Evolutionary conservation across 2,329 filamentous ascomycete species (phyloP), one percentile per base, ranked within the genome.

Genomic region (Penicillium digitatum): DNA sequence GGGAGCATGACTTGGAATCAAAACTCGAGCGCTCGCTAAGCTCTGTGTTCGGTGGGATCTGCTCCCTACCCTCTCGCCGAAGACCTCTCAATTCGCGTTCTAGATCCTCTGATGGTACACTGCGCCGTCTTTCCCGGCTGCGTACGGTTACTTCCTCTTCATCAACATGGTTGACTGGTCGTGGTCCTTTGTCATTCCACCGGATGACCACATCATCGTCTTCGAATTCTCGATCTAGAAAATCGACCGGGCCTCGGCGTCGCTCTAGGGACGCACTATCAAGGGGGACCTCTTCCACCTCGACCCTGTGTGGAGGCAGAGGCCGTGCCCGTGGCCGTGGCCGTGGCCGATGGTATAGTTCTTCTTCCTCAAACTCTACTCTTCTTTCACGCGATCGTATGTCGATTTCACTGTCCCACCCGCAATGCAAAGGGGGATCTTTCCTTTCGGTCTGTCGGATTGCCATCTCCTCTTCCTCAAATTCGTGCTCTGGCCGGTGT

Each of bases 401-500:
- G 10, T 54, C 47, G 12, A 43, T 20, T 20, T 54, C 52, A 6
- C 52, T 54, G 20, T 54, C 52, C 52, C 52, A 54, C 20, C 52
- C 52, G 4, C 52, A 40, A 16, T 34, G 47, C 22, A 51, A 34
- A 7, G 52, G 47, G 4, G 16, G 47, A 9, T 40, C 52, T 16
- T 39, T 34, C n/a, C 29, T 16, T 27, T 64, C 62, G 51, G 58
- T 62, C 52, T 57, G 61, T 22, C 53, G 52, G 42, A 64, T 61
- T 7, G 59, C n/a, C 22, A 48, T 22, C 39, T 54, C 52, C 6
- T 64, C 59, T 54, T 78, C 72, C 22, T 66, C 54, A 1, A 59
- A 39, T 35, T 48, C 45, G n/a, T 31, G 16, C 31, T 58, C 54
- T n/a, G 24, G 32, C 9, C 53, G 22, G 60, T 61, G 22, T 52